phyloP scores from a whole-genome alignment of 495 filamentous ascomycete species.

The Penicillium dipodomyicola region DNA sequence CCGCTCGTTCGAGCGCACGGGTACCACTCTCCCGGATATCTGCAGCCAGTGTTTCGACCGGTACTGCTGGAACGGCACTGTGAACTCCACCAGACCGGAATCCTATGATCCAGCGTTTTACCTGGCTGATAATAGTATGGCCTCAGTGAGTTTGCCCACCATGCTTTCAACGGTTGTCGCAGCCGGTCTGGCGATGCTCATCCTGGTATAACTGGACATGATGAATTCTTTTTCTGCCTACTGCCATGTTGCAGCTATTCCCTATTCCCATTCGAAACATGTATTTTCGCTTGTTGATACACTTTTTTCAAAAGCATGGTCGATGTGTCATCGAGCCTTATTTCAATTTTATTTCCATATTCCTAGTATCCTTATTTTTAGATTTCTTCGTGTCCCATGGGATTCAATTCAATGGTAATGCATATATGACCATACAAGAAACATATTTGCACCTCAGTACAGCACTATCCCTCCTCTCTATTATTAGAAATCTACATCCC shows the following conservation, averaged over 20 bases:
- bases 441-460: not conserved
- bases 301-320: not conserved
- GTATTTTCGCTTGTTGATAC: not conserved
- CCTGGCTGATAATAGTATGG: conserved; percentile 20
- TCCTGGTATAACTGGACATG: conserved; percentile 19
- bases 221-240: not conserved
- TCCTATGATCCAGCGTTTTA: conserved; percentile 32
- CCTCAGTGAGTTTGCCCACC: conserved; percentile 16
- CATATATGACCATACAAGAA: not conserved
- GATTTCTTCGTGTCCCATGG: not conserved
- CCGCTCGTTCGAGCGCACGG: conserved; percentile 66
- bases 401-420: not conserved
- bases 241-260: not conserved
- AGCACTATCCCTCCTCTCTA: not conserved
- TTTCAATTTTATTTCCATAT: not conserved
- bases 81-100: conserved; percentile 31
- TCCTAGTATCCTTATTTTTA: not conserved
- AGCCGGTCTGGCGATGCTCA: conserved; percentile 26
- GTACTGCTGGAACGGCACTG: conserved; percentile 70
- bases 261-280: not conserved
- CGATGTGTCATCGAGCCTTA: not conserved
- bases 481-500: not conserved
- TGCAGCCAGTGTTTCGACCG: conserved; percentile 72
- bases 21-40: conserved; percentile 57
- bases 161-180: conserved; percentile 24